Percentiles rank a stretch among this genome's conserved stretches.
Conservation (phyloP, 176 grass and related monocot genomes). For the Poa annua region DNA sequence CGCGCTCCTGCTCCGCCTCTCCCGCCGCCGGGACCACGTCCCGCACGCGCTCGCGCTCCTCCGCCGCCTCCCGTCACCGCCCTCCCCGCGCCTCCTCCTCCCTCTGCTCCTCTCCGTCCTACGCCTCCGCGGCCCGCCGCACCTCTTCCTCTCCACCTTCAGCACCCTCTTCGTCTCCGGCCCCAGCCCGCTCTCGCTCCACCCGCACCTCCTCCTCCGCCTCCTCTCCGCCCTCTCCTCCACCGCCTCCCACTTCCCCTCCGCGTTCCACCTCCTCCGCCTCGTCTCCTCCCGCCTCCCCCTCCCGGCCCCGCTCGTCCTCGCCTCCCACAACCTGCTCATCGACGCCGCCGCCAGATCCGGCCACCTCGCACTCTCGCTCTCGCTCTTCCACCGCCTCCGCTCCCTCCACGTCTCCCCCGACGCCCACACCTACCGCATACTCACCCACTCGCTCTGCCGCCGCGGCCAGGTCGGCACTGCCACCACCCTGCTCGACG, state of each 20-base stretch:
- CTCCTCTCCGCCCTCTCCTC: conserved; percentile 52
- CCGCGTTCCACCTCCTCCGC: conserved; percentile 52
- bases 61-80: conserved; percentile 53
- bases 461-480: conserved; percentile 66
- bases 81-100: conserved; percentile 55
- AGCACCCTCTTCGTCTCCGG: conserved; percentile 55
- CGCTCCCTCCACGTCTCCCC: conserved; percentile 54
- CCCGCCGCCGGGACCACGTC: conserved; percentile 53
- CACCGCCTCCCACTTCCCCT: conserved; percentile 54
- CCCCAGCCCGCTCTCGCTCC: conserved; percentile 47
- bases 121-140: conserved; percentile 51
- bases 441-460: conserved; percentile 63
- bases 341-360: conserved; percentile 68
- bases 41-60: conserved; percentile 61
- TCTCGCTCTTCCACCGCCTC: conserved; percentile 70
- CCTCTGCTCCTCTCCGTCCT: conserved; percentile 56
- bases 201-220: conserved; percentile 48
- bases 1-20: conserved; percentile 52
- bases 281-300: conserved; percentile 51
- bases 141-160: conserved; percentile 65
- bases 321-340: conserved; percentile 73
- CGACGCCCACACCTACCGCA: conserved; percentile 64
- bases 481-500: conserved; percentile 62
- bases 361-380: conserved; percentile 55
- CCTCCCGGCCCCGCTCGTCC: conserved; percentile 51